Evolutionary conservation across 1,139 yeast species (phyloP).

Genomic region (Keqinozyma sinolaborantium): DNA sequence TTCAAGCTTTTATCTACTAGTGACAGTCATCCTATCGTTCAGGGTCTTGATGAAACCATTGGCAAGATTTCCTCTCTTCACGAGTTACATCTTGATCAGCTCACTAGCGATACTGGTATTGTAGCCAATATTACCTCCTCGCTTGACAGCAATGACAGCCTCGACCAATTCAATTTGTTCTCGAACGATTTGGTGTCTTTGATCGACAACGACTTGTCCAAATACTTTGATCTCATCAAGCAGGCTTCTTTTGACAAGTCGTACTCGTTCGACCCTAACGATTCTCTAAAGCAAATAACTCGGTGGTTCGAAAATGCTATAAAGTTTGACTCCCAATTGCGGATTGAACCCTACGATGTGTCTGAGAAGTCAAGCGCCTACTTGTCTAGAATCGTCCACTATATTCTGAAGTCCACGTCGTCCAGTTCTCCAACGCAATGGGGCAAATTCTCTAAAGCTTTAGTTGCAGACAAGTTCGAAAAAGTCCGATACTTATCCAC

Average conservation of each 20-base stretch:
- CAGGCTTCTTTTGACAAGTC: conserved; percentile 9
- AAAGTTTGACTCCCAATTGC: conserved; percentile 3
- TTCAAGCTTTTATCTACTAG: conserved; percentile 1
- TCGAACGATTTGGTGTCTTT: conserved; percentile 9
- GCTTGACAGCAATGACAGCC: neutral
- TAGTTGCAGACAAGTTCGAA: conserved; percentile 6
- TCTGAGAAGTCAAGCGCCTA: conserved; percentile 1
- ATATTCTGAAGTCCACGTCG: conserved; percentile 3
- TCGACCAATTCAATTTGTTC: conserved; percentile 3
- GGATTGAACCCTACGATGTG: neutral
- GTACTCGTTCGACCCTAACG: conserved; percentile 5
- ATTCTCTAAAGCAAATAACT: conserved; percentile 5
- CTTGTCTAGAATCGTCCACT: conserved; percentile 5
- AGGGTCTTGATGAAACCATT: neutral
- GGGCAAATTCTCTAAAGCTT: conserved; percentile 7
- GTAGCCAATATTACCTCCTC: neutral
- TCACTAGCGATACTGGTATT: neutral
- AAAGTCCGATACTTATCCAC: conserved; percentile 1
- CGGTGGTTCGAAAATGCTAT: conserved; percentile 7
- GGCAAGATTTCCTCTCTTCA: neutral
- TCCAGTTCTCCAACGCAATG: conserved; percentile 4
- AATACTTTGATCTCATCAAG: conserved; percentile 8
- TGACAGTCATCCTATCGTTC: neutral
- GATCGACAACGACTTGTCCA: conserved; percentile 7
- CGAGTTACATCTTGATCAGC: neutral